These are phyloP conservation scores for Artemisia argyi DNA, from an alignment of 129 eudicot species.

Conservation along the genomic window DNA sequence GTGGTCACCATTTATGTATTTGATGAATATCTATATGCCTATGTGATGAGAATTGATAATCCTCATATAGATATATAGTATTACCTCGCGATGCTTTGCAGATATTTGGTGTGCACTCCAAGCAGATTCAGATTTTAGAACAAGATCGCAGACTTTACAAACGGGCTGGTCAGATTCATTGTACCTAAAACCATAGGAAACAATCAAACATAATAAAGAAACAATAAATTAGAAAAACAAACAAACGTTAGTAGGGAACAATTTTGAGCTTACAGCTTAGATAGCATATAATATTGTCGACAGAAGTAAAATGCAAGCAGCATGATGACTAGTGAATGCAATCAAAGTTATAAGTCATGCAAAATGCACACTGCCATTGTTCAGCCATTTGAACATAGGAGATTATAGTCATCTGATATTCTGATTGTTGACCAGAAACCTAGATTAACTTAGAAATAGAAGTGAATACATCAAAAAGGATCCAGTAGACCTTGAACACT, in stretches of 20 bases:
- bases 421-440: too few relatives aligned
- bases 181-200: slow-evolving; percentile 54
- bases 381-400: too few relatives aligned
- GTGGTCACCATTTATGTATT: background rate
- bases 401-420: too few relatives aligned
- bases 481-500: too few relatives aligned
- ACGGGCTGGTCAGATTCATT: slow-evolving; percentile 81
- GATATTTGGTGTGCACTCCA: slow-evolving; percentile 93
- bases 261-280: background rate
- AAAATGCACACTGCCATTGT: too few relatives aligned
- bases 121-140: slow-evolving; percentile 74
- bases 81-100: slow-evolving; percentile 90
- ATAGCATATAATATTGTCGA: slow-evolving; percentile 1
- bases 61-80: background rate
- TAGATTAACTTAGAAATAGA: too few relatives aligned
- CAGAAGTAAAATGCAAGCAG: slow-evolving; percentile 1
- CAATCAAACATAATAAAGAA: background rate
- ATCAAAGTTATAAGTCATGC: background rate
- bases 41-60: slow-evolving; percentile 6
- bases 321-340: background rate
- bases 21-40: slow-evolving; percentile 1
- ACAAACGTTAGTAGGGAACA: background rate
- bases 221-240: background rate
- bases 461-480: too few relatives aligned
- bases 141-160: slow-evolving; percentile 87